phyloP scores from a whole-genome alignment of 2,329 filamentous ascomycete genomes.

The Pyrenochaeta sp. region DNA sequence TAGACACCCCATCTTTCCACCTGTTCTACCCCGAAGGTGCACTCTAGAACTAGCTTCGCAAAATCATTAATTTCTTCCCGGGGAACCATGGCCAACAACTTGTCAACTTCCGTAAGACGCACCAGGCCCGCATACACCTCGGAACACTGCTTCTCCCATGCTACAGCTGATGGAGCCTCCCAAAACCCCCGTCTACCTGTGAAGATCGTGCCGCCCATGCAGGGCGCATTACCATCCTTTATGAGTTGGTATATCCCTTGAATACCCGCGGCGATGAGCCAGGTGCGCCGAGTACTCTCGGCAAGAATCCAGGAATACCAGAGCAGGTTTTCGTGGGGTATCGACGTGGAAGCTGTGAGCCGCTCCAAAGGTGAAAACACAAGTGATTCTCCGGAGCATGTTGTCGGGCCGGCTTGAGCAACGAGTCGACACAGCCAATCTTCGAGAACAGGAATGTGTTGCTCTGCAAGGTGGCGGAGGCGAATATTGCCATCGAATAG shows the following conservation, averaged over 20 bases:
- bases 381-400: not conserved
- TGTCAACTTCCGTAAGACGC: constrained; percentile 2
- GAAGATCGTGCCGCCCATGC: constrained; percentile 2
- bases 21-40: constrained; percentile 2
- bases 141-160: constrained; percentile 6
- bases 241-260: constrained; percentile 5
- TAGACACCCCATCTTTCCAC: not conserved
- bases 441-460: constrained; percentile 4
- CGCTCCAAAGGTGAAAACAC: not conserved
- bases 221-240: not conserved
- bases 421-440: not conserved
- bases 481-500: constrained; percentile 1
- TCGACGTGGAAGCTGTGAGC: not conserved
- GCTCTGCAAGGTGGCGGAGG: not conserved
- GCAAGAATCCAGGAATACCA: constrained; percentile 8
- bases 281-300: constrained; percentile 4
- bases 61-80: constrained; percentile 4
- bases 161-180: constrained; percentile 1
- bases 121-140: constrained; percentile 3
- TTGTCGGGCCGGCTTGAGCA: not conserved
- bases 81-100: constrained; percentile 8
- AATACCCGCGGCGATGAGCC: constrained; percentile 2
- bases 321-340: not conserved
- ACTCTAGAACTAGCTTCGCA: constrained; percentile 1
- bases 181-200: constrained; percentile 8